Evolutionary conservation across 2,329 filamentous ascomycete species (phyloP), one percentile per base, ranked within the genome.

Genomic region (Cadophora luteo-olivacea): DNA sequence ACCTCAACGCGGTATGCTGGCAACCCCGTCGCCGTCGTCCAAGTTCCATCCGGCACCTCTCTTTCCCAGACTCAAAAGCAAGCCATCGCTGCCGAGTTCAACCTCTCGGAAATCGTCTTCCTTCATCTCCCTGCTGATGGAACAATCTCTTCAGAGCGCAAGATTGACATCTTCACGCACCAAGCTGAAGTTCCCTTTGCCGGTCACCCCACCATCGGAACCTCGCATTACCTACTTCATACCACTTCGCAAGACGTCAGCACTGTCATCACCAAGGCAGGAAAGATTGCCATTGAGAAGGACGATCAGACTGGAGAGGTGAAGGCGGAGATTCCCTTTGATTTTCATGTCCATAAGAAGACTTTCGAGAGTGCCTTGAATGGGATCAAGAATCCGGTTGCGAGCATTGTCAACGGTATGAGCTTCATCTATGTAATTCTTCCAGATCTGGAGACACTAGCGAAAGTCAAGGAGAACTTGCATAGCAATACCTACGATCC

Each of bases 381-480:
- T 16, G 60, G 32, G 5, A 33, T 51, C 12, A 1, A 51, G 29
- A 24, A 65, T 51, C 49, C 67, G 14, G 38, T 65, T 12, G 84
- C 89, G 69, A 89, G 86, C 72, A 86, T 93, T 61, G 91, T 93
- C 51, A 87, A 87, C 61, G 92, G 91, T 61, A 91, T 94, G 89
- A 87, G 87, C 0, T 93, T 93, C 78, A 78, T 88, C 22, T 84
- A 92, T 33, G 82, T 91, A 12, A 81, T 87, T 72, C 81, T 96
- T 24, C 81, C 85, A 0, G 84, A 82, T 66, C 78, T 92, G 19
- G 87, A 89, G 41, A 83, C 85, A 11, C 81, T 95, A n/a, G 83
- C 80, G n/a, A 73, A 79, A 19, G 80, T 82, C 19, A 77, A n/a
- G 6, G 49, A 57, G 41, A 78, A 83, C 29, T 79, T 84, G 65